phyloP scores from a whole-genome alignment of 2,329 filamentous ascomycete genomes.

The Ophiostoma tasmaniense region DNA sequence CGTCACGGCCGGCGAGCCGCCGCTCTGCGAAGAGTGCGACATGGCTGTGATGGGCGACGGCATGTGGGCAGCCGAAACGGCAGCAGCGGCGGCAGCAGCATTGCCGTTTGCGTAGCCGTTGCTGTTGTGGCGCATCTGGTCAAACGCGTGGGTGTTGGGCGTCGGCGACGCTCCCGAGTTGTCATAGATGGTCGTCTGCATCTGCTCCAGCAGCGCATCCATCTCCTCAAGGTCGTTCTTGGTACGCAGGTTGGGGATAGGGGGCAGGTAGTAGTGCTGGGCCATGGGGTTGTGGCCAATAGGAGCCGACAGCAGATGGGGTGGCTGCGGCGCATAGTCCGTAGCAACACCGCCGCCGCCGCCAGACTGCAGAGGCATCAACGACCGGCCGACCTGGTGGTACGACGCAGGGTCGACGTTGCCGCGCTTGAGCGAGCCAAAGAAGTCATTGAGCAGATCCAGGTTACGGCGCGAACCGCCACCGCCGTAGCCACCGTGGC shows the following conservation, averaged over 20 bases:
- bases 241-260: constrained; percentile 79
- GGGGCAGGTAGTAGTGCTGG: constrained; percentile 79
- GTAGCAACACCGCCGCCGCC: constrained; percentile 36
- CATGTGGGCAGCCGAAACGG: constrained; percentile 46
- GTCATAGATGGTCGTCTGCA: constrained; percentile 94
- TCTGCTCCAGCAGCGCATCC: constrained; percentile 89
- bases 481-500: constrained; percentile 2
- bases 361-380: constrained; percentile 66
- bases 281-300: constrained; percentile 50
- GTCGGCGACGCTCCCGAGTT: constrained; percentile 76
- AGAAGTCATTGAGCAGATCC: constrained; percentile 88
- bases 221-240: constrained; percentile 92
- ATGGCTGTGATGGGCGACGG: constrained; percentile 52
- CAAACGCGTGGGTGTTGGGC: constrained; percentile 59
- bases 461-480: constrained; percentile 63
- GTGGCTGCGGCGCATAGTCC: constrained; percentile 50
- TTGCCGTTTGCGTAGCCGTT: constrained; percentile 25
- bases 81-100: constrained; percentile 18
- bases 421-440: constrained; percentile 82
- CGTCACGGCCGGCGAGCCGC: constrained; percentile 63
- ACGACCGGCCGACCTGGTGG: constrained; percentile 78
- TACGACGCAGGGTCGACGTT: constrained; percentile 87
- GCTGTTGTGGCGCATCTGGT: constrained; percentile 43
- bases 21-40: constrained; percentile 41
- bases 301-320: constrained; percentile 40